Evolutionary conservation across 176 grass and related monocot species (phyloP).

Genomic region (Raddia distichophylla): DNA sequence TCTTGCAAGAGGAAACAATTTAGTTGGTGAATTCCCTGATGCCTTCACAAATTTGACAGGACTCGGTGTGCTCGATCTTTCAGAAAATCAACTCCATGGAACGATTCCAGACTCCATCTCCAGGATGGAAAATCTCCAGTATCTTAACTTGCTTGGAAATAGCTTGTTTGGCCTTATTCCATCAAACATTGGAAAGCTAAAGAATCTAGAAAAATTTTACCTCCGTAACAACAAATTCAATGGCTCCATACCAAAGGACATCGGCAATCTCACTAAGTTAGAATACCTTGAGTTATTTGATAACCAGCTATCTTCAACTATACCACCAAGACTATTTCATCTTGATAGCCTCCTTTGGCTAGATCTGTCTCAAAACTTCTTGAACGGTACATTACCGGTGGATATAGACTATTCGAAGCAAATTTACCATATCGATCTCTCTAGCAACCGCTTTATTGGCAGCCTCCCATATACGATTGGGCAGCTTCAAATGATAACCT

Average conservation of each 20-base stretch:
- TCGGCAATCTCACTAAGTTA: not conserved
- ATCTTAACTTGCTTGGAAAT: not conserved
- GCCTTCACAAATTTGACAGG: constrained; percentile 14
- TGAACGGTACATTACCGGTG: not conserved
- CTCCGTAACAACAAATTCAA: not conserved
- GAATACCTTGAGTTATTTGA: not conserved
- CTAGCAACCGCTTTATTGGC: not conserved
- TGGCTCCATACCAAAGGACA: constrained; percentile 16
- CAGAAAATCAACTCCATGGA: not conserved
- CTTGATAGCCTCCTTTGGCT: not conserved
- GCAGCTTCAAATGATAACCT: not conserved
- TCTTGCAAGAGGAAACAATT: not conserved
- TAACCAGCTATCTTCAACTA: not conserved
- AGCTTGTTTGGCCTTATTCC: not conserved
- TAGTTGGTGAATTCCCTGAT: constrained; percentile 6
- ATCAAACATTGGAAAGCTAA: not conserved
- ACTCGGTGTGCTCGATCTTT: not conserved
- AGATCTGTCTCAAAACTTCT: not conserved
- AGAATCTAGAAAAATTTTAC: not conserved
- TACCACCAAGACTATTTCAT: constrained; percentile 4
- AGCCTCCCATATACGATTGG: not conserved
- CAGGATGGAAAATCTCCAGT: not conserved
- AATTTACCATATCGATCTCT: not conserved
- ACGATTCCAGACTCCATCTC: constrained; percentile 13
- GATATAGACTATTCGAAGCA: not conserved